Evolutionary conservation across 495 filamentous ascomycete genomes (phyloP), one percentile per base, ranked within the genome.

Genomic region (Aspergillus homomorphus): DNA sequence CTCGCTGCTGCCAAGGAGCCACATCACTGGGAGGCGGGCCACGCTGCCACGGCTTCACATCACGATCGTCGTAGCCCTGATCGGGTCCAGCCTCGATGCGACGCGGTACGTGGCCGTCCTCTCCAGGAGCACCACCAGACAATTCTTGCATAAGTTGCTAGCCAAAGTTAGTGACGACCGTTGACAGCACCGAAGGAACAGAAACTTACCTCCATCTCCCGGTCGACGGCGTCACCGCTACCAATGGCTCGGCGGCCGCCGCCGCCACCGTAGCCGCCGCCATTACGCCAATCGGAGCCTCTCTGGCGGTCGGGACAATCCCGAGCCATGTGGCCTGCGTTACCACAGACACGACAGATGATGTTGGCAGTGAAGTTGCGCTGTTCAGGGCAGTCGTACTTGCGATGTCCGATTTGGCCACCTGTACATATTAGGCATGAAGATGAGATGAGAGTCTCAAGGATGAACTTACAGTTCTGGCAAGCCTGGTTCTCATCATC

Each of bases 401-500:
- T 99, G 71, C 95, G 86, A 73, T 99, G 95, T 56, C 95, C 95
- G 59, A 99, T 98, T 83, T 99, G 90, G 62, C 93, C 95, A 74
- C 85, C 85, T 88, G 41, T 52, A 21, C 66, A 53, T 56, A 58
- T 61, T 48, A 51, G 48, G 15, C 38, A 21, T 48, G 46, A 23
- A 18, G 45, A 0, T 59, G 50, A 10, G 56, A 59, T 24, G 19
- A 33, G 10, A 16, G 16, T 16, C 16, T 26, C 23, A 44, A 44
- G 42, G 28, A 42, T 46, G 53, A 43, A 73, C 83, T 72, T 78
- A 85, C 95, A 99, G 80, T 99, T 99, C 77, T 98, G 95, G 79
- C 95, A 99, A 58, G 94, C 93, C 72, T 98, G 94, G 76, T 98
- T 98, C 73, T 98, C 94, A 66, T 98, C 94, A 66, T 98, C 94